These are phyloP conservation scores for Cryptococcus sp. DNA, from an alignment of 1,284 basidiomycete species.

Conservation along the genomic window DNA sequence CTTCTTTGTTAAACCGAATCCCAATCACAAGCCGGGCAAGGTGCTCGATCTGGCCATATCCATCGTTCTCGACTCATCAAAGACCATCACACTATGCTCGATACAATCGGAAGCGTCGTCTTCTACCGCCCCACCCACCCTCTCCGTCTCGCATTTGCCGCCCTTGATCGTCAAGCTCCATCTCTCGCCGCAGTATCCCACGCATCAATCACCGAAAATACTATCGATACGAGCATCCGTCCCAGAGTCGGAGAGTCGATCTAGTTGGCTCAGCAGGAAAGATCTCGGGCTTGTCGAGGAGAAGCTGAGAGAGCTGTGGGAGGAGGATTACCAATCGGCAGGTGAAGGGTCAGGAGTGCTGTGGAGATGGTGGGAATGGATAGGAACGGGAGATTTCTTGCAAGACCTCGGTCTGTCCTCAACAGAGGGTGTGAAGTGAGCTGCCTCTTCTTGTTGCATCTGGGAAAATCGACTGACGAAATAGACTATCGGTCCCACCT, in stretches of 20 bases:
- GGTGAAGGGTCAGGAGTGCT: slow-evolving; percentile 29
- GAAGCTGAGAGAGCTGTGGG: slow-evolving; percentile 20
- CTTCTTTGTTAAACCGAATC: slow-evolving; percentile 13
- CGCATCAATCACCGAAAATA: slow-evolving; percentile 11
- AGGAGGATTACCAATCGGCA: slow-evolving; percentile 17
- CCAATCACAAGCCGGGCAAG: slow-evolving; percentile 10
- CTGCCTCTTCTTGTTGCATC: not conserved
- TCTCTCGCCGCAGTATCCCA: slow-evolving; percentile 30
- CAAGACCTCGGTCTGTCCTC: slow-evolving; percentile 14
- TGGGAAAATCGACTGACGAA: not conserved
- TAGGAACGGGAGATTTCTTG: slow-evolving; percentile 31
- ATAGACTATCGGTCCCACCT: slow-evolving; percentile 20
- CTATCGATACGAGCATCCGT: slow-evolving; percentile 17
- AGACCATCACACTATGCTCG: slow-evolving; percentile 1
- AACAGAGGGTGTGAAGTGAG: slow-evolving; percentile 14
- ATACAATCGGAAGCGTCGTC: slow-evolving; percentile 2
- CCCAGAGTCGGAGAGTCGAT: not conserved
- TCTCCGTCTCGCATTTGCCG: slow-evolving; percentile 30
- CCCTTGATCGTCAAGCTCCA: slow-evolving; percentile 20
- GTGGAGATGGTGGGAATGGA: slow-evolving; percentile 45
- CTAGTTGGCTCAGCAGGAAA: slow-evolving; percentile 20
- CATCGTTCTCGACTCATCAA: slow-evolving; percentile 17
- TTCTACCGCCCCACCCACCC: slow-evolving; percentile 8
- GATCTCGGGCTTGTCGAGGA: slow-evolving; percentile 6
- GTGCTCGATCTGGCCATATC: slow-evolving; percentile 23